Evolutionary conservation across 2,329 filamentous ascomycete species (phyloP).

Genomic region (Emmonsia crescens): DNA sequence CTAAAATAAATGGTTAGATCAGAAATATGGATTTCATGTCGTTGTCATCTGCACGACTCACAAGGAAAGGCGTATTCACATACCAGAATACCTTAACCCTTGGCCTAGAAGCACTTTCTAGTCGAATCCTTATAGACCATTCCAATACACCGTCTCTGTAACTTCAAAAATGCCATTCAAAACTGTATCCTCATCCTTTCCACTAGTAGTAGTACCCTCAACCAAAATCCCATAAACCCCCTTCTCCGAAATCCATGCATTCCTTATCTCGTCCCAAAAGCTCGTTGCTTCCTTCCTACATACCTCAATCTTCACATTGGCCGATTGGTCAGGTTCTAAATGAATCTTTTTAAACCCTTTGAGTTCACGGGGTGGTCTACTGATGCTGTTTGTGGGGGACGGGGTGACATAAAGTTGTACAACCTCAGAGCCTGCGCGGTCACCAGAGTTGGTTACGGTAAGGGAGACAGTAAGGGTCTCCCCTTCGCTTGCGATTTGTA

Average conservation of each 20-base stretch:
- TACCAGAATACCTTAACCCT: background rate
- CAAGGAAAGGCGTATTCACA: background rate
- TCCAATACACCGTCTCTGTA: conserved; percentile 55
- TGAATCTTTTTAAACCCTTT: conserved; percentile 56
- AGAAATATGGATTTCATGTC: background rate
- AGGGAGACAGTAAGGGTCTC: conserved; percentile 40
- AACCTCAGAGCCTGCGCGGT: conserved; percentile 43
- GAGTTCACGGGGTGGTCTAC: conserved; percentile 49
- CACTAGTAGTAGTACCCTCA: conserved; percentile 39
- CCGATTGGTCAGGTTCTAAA: conserved; percentile 49
- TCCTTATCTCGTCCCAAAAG: conserved; percentile 59
- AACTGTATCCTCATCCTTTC: conserved; percentile 34
- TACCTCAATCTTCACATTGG: conserved; percentile 45
- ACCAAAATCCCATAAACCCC: conserved; percentile 56
- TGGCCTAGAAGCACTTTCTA: background rate
- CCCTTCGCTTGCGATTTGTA: conserved; percentile 29
- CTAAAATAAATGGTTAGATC: background rate
- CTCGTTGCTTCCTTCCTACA: conserved; percentile 55
- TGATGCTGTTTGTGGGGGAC: conserved; percentile 41
- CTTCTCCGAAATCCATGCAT: conserved; percentile 55
- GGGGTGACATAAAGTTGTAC: conserved; percentile 45
- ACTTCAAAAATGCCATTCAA: conserved; percentile 43
- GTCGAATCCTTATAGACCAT: conserved; percentile 40
- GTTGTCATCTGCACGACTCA: background rate
- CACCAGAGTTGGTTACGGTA: conserved; percentile 43